Evolutionary conservation across 345 rosid genomes (phyloP), one percentile per base, ranked within the genome.

Genomic region (Moringa oleifera): DNA sequence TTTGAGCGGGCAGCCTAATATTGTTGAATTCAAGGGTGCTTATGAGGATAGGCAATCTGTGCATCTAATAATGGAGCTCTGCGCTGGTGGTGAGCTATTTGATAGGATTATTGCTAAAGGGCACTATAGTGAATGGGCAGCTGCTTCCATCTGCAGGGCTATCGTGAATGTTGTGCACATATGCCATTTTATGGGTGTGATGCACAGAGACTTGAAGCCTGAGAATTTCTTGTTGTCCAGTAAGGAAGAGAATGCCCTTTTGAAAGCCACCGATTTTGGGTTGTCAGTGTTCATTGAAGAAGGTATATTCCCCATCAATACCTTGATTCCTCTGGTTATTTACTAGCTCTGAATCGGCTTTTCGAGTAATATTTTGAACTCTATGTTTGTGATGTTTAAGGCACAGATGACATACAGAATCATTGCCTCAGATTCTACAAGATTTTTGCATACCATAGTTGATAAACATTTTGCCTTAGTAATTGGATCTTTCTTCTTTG

Each of bases 41-140:
- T 88, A 83, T 68, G 97, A 93, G 81, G 98, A 90, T 62, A 80
- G 71, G 77, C 84, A 83, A 46, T 82, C 89, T 53, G 94, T 90
- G 54, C 91, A 90, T 78, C 71, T 90, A 18, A 88, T 90, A 41
- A 90, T 87, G 96, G 98, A 93, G 83, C 80, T 88, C 19, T 91
- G 97, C 73, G 97, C 91, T 37, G 98, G 98, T 49, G 96, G 98
- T 16, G 94, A 89, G 73, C 76, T 91, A 24, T 91, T 91, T 51
- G 96, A 91, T 73, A 64, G 92, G 74, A 89, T 91, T 41, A 78
- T 85, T 8, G 86, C 83, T 0, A 89, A 83, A 59, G 95, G 96
- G 51, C 85, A 82, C 75, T 89, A 89, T 61, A 85, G 79, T 17
- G 98, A 91, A 75, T 78, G 80, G 62, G 96, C 86, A 10, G 98